Base-by-base conservation (phyloP, 2,329 filamentous ascomycete genomes). In the Penicillium sp. region DNA sequence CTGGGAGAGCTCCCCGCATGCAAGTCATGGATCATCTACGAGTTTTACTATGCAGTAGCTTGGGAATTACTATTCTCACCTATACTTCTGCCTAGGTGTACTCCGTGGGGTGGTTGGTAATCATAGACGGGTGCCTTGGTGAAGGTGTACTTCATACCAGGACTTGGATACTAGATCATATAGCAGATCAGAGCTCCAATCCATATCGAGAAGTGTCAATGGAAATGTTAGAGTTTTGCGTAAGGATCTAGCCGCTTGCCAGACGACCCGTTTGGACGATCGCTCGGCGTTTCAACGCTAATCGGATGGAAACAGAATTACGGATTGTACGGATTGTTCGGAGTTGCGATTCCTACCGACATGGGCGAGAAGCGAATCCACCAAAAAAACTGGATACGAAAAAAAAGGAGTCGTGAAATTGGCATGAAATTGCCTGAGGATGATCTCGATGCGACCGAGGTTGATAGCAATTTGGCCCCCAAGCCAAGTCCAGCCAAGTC, bases 401-500 rank as follows among this genome's bases (percentile, higher is more conserved):
- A 18, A 18, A 18, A 18, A 18, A 18, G 18, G 18, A 18, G 18
- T 18, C 18, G 18, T 18, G 7, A 34, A 47, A 16, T 16, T 14
- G 22, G 9, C 16, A 49, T 22, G n/a, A 16, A 43, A 22, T 27
- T 27, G 24, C 8, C 18, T 18, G 18, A 18, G 18, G 18, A 18
- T 18, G 18, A 27, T 27, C 24, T 27, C 4, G 8, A 27, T 11
- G 16, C 27, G 16, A 44, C 40, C 46, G 16, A 43, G 38, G 32
- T 13, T 21, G 18, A 18, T 18, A 14, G 29, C 16, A 22, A 39
- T 54, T 32, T 36, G 32, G 46, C 51, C 51, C 52, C 52, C 52
- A 50, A 42, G 47, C 52, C 47, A 54, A 54, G 52, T 42, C 51
- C 24, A 8, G 24, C 24, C 24, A 27, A 27, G 14, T 34, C 21